A percentile compares a stretch with the other conserved stretches of the same genome.
Conservation (phyloP, 1,284 basidiomycete genomes). For the Psilocybe mexicana region DNA sequence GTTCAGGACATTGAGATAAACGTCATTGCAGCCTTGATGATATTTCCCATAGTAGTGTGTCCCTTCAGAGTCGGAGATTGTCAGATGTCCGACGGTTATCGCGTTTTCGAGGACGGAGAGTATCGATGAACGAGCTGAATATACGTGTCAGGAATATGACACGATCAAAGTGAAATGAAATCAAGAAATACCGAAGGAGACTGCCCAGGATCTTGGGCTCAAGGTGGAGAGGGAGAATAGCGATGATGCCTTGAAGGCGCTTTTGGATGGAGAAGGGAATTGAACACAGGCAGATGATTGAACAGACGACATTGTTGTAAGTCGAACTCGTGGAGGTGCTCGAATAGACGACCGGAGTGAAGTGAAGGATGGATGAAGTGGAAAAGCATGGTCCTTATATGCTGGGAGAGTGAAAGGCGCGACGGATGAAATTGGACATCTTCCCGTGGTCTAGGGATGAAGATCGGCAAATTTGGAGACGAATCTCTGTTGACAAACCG, state of each 20-base stretch:
- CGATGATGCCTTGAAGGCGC: constrained; percentile 41
- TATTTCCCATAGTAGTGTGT: constrained; percentile 57
- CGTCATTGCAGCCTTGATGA: constrained; percentile 53
- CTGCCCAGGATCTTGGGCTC: constrained; percentile 46
- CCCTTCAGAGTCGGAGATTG: constrained; percentile 61
- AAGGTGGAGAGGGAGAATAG: constrained; percentile 41
- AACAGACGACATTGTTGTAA: constrained; percentile 35
- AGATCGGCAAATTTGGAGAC: constrained; percentile 34
- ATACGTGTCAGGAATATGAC: constrained; percentile 2
- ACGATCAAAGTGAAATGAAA: not conserved
- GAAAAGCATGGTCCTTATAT: constrained; percentile 45
- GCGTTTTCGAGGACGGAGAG: constrained; percentile 58
- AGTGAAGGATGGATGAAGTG: constrained; percentile 24
- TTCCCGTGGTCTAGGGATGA: constrained; percentile 34
- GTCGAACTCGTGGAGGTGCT: constrained; percentile 17
- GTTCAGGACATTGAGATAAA: constrained; percentile 65
- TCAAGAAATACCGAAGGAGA: constrained; percentile 41
- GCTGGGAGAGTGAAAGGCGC: constrained; percentile 27
- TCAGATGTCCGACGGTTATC: constrained; percentile 60
- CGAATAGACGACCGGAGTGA: constrained; percentile 25
- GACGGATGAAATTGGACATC: constrained; percentile 30
- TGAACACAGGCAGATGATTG: constrained; percentile 39
- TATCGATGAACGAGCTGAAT: constrained; percentile 62
- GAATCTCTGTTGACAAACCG: constrained; percentile 31
- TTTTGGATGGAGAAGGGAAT: constrained; percentile 39